phyloP scores from a whole-genome alignment of 2,329 filamentous ascomycete genomes.

The Alternaria gaisen region DNA sequence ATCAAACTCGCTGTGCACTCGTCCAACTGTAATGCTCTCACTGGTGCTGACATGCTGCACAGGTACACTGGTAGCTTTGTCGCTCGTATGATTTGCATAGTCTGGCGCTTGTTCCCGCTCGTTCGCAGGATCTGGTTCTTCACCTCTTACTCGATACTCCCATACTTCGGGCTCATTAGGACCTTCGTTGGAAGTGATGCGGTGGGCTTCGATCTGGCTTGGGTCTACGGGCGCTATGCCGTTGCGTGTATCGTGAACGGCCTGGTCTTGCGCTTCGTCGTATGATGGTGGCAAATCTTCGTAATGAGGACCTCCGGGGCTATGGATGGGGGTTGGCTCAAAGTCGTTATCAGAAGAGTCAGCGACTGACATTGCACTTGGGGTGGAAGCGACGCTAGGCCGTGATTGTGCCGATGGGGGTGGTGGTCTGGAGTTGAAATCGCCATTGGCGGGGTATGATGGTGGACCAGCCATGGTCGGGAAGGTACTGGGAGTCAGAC shows the following conservation, averaged over 20 bases:
- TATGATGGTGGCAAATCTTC: conserved; percentile 51
- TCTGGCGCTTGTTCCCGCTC: conserved; percentile 33
- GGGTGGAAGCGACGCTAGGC: conserved; percentile 34
- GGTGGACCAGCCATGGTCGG: conserved; percentile 35
- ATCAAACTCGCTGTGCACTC: conserved; percentile 7
- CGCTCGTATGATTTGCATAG: conserved; percentile 28
- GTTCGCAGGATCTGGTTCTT: conserved; percentile 25
- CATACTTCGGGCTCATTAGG: conserved; percentile 34
- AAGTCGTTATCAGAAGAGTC: conserved; percentile 46
- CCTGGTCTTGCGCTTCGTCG: conserved; percentile 46
- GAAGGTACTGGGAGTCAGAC: neutral
- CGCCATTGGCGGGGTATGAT: conserved; percentile 18
- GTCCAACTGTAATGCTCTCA: conserved; percentile 36
- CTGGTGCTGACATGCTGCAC: conserved; percentile 35
- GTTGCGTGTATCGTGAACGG: conserved; percentile 38
- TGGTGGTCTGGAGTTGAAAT: conserved; percentile 18
- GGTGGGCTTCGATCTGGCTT: conserved; percentile 39
- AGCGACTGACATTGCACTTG: conserved; percentile 40
- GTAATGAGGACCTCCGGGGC: conserved; percentile 45
- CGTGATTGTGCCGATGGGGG: conserved; percentile 28
- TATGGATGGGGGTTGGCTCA: conserved; percentile 42
- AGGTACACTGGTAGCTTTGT: conserved; percentile 31
- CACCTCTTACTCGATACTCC: conserved; percentile 36
- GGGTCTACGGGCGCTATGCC: conserved; percentile 37
- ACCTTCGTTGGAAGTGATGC: conserved; percentile 34